phyloP scores from a whole-genome alignment of 371 early-diverging fungal genomes.

The Batrachochytrium dendrobatidis region DNA sequence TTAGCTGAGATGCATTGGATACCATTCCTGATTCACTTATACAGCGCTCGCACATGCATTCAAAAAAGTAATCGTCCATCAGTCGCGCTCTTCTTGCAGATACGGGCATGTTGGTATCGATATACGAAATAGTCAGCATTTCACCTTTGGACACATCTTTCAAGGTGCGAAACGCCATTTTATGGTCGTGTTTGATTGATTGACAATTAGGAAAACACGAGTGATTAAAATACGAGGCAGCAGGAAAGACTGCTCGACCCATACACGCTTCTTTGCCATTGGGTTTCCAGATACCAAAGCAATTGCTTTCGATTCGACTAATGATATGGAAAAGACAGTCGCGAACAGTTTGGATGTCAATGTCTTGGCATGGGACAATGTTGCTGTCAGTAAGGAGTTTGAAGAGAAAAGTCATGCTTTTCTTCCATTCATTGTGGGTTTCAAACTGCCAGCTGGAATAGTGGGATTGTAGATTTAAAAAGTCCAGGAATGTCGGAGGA shows the following conservation, averaged over 20 bases:
- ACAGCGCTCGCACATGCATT: slow-evolving; percentile 43
- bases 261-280: slow-evolving; percentile 22
- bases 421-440: slow-evolving; percentile 41
- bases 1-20: no score
- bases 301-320: slow-evolving; percentile 45
- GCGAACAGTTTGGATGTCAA: slow-evolving; percentile 2
- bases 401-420: slow-evolving; percentile 28
- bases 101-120: slow-evolving; percentile 40
- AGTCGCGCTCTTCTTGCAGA: slow-evolving; percentile 32
- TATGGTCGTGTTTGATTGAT: slow-evolving; percentile 25
- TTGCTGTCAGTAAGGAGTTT: slow-evolving; percentile 19
- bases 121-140: slow-evolving; percentile 46
- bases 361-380: slow-evolving; percentile 12
- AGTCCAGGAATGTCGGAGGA: neutral
- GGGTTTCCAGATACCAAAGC: slow-evolving; percentile 47
- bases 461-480: neutral
- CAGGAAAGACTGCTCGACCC: slow-evolving; percentile 30
- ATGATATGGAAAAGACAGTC: slow-evolving; percentile 34
- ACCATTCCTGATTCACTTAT: no score
- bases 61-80: slow-evolving; percentile 43
- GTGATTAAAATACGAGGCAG: slow-evolving; percentile 35
- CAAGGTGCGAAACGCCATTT: slow-evolving; percentile 32
- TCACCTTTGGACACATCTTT: slow-evolving; percentile 24
- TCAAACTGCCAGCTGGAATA: slow-evolving; percentile 21
- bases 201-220: slow-evolving; percentile 45